These are phyloP conservation scores for Corinectria fuckeliana DNA, from an alignment of 2,329 filamentous ascomycete species.

Conservation along the genomic window DNA sequence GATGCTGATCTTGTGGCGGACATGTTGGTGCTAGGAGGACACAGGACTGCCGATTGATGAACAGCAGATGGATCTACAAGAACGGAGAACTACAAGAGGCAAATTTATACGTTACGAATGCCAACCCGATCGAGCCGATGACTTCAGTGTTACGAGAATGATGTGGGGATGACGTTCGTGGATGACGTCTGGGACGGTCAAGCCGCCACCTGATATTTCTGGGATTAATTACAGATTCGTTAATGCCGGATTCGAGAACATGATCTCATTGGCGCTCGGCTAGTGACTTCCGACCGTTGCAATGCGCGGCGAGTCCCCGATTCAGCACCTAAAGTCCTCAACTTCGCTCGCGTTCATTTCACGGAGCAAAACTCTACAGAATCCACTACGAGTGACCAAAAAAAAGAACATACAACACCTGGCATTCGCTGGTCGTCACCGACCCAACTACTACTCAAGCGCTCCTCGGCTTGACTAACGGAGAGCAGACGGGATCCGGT, in stretches of 20 bases:
- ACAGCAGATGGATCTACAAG: not conserved
- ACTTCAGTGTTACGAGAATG: not conserved
- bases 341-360: not conserved
- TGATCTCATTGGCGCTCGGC: not conserved
- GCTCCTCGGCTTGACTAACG: not conserved
- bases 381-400: not conserved
- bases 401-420: slow-evolving; percentile 5
- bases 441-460: slow-evolving; percentile 6
- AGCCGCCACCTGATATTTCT: too few species aligned
- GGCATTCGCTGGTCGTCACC: slow-evolving; percentile 9
- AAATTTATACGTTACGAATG: too few species aligned
- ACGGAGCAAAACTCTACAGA: not conserved
- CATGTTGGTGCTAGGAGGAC: slow-evolving; percentile 7
- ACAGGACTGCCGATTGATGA: not conserved
- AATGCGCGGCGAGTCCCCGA: not conserved
- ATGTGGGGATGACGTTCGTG: slow-evolving; percentile 17
- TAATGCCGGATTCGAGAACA: not conserved
- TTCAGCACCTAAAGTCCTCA: not conserved
- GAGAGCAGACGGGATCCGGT: slow-evolving; percentile 1
- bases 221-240: too few species aligned
- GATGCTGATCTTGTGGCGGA: slow-evolving; percentile 21
- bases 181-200: slow-evolving; percentile 9
- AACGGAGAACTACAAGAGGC: not conserved
- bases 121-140: not conserved
- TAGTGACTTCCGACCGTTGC: too few species aligned